Evolutionary conservation across 495 filamentous ascomycete genomes (phyloP).

Genomic region (Oidiodendron maius): DNA sequence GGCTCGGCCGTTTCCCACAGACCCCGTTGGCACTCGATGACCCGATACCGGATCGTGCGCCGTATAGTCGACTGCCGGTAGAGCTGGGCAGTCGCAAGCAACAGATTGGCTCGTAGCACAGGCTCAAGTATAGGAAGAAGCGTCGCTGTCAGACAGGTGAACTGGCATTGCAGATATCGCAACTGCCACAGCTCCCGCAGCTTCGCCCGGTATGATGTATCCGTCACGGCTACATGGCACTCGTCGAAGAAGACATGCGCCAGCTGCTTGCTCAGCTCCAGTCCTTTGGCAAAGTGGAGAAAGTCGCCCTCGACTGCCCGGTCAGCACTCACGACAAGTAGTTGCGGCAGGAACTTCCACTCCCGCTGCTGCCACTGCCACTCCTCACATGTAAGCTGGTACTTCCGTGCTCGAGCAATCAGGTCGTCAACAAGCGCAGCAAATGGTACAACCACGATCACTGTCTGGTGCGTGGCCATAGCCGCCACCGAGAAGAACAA

Average conservation of each 20-base stretch:
- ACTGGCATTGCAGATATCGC: not conserved
- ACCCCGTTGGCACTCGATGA: not conserved
- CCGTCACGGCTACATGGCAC: constrained; percentile 1
- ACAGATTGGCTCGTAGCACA: not conserved
- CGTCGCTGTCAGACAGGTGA: not conserved
- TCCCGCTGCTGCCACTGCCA: not conserved
- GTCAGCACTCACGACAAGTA: constrained; percentile 5
- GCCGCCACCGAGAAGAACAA: constrained; percentile 4
- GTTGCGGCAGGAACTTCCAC: no score
- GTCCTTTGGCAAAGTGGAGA: not conserved
- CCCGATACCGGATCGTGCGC: not conserved
- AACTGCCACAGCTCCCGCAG: not conserved
- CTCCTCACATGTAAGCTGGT: not conserved
- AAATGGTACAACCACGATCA: constrained; percentile 4
- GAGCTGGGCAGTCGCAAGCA: not conserved
- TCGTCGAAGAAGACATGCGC: not conserved
- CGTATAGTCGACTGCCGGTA: not conserved
- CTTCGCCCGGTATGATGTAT: constrained; percentile 4
- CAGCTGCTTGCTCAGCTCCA: not conserved
- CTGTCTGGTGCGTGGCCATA: not conserved
- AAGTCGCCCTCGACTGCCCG: not conserved
- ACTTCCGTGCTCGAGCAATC: not conserved
- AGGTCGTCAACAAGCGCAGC: not conserved
- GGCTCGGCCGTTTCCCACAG: not conserved
- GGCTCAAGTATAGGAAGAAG: not conserved